phyloP scores from a whole-genome alignment of 139 green algal genomes.

The Yamagishiella unicocca region DNA sequence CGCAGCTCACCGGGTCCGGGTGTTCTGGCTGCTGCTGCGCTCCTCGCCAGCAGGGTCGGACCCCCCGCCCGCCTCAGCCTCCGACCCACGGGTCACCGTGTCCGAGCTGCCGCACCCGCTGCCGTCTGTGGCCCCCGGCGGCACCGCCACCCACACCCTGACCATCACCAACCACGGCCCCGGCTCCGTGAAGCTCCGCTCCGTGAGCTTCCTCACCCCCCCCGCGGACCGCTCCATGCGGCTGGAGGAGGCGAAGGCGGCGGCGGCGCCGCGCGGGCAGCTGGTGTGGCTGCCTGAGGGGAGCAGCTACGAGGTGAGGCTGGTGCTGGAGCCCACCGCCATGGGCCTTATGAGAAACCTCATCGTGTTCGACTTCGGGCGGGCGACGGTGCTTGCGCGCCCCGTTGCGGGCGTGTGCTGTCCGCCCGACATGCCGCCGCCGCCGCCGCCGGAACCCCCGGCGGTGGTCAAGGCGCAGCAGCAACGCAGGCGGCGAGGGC shows the following conservation, averaged over 20 bases:
- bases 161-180: conserved; percentile 22
- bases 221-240: neutral
- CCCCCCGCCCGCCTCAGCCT: neutral
- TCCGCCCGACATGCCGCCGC: neutral
- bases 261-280: neutral
- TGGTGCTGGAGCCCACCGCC: neutral
- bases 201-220: conserved; percentile 11
- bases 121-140: neutral
- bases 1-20: neutral
- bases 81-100: neutral
- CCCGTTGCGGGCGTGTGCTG: neutral
- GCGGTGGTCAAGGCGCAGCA: neutral
- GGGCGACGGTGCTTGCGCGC: too few species aligned
- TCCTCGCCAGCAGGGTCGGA: neutral
- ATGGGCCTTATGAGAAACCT: conserved; percentile 28
- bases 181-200: neutral
- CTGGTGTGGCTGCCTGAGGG: neutral
- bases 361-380: conserved; percentile 28
- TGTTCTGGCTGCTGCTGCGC: neutral
- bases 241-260: neutral
- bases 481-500: neutral
- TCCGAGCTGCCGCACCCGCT: conserved; percentile 7
- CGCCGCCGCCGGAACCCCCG: neutral
- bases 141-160: neutral
- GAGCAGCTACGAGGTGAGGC: neutral